Evolutionary conservation across 2,329 filamentous ascomycete species (phyloP).

Genomic region (Metarhizium robertsii): DNA sequence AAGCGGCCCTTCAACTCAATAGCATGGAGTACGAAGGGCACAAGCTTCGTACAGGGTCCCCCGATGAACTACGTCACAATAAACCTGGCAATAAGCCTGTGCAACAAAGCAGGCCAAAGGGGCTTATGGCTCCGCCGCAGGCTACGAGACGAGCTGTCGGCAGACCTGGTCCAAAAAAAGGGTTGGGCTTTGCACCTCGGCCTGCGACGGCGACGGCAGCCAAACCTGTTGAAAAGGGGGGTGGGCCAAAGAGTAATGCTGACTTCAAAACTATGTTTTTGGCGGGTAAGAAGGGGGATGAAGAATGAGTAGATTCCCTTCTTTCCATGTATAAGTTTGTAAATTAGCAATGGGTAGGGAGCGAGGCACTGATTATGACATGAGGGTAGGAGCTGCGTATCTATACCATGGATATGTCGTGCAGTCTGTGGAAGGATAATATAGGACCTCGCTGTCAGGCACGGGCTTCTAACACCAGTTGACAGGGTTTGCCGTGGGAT

Average conservation of each 20-base stretch:
- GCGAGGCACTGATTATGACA: not conserved
- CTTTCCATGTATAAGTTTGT: not conserved
- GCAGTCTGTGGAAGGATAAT: too few relatives aligned
- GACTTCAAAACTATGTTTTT: slow-evolving; percentile 49
- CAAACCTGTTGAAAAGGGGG: slow-evolving; percentile 8
- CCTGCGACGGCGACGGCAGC: slow-evolving; percentile 3
- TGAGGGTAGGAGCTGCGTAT: not conserved
- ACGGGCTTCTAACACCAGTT: not conserved
- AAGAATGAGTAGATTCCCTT: not conserved
- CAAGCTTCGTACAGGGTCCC: slow-evolving; percentile 43
- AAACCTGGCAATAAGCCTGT: slow-evolving; percentile 29
- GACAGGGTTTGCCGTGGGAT: not conserved
- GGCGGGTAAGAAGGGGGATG: slow-evolving; percentile 10
- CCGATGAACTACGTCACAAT: slow-evolving; percentile 44
- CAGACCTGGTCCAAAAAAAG: slow-evolving; percentile 29
- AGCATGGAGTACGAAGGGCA: slow-evolving; percentile 45
- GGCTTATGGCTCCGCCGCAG: slow-evolving; percentile 35
- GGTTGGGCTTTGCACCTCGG: slow-evolving; percentile 32
- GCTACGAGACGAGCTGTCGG: slow-evolving; percentile 34
- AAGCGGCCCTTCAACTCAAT: slow-evolving; percentile 52
- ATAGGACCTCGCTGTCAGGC: too few relatives aligned
- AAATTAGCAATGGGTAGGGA: not conserved
- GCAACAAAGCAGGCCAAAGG: slow-evolving; percentile 3
- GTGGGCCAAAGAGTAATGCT: slow-evolving; percentile 41
- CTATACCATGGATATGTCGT: too few relatives aligned